Evolutionary conservation across 1,284 basidiomycete genomes (phyloP), one percentile per base, ranked within the genome.

Genomic region (Cutaneotrichosporon sp.): DNA sequence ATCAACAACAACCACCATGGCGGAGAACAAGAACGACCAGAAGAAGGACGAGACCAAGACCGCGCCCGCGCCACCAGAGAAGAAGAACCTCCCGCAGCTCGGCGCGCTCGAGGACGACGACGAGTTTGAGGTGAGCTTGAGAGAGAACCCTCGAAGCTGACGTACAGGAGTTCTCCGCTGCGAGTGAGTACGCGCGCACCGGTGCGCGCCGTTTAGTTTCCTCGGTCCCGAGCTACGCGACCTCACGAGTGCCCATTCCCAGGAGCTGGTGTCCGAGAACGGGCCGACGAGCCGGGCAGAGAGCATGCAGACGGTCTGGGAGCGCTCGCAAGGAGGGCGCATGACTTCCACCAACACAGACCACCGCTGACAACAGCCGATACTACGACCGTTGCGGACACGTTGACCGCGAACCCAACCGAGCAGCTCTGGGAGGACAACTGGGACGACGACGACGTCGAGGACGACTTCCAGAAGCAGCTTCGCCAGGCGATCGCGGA

Each of bases 401-500:
- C 73, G 0, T 62, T 79, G 24, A 68, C 66, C 31, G 65, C 71
- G 14, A 66, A 72, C 51, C 67, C 67, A 20, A 73, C 76, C 56
- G 61, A 62, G 52, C 74, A 94, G 75, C 83, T 98, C 33, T 99
- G 95, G 95, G 95, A 98, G 83, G 95, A 98, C 73, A 97, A 97
- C 78, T 99, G 95, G 95, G 95, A 99, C 74, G 95, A 99, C 73
- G 95, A 99, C 80, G 95, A 97, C 79, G 89, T 97, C 65, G 95
- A 97, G 77, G 95, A 97, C 74, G 93, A 97, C 71, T 99, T 98
- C 77, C 95, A 92, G 73, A 88, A 91, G 62, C 93, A 97, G 80
- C 82, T 99, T 70, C 87, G 95, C 33, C 58, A 58, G 50, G 76
- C 76, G 3, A 76, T 78, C 24, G 67, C 69, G 45, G 73, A 75